Evolutionary conservation across 2,329 filamentous ascomycete genomes (phyloP).

Genomic region (Monilinia polystroma): DNA sequence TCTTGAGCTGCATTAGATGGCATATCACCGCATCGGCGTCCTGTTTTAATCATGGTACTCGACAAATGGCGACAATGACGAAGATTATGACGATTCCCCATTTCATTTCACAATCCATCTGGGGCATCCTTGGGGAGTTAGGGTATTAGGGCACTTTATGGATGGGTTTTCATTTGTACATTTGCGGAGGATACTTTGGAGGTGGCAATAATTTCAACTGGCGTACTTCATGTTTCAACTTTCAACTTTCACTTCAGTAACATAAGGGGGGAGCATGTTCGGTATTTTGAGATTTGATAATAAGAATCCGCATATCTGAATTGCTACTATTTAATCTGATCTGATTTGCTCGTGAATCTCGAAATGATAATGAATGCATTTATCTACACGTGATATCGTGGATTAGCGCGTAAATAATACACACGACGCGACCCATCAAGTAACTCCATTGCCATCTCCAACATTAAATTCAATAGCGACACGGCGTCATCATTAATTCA

Average conservation of each 20-base stretch:
- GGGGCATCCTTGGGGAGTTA: conserved; percentile 36
- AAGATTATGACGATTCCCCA: conserved; percentile 38
- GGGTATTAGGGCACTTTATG: conserved; percentile 7
- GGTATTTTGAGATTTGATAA: conserved; percentile 16
- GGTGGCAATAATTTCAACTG: conserved; percentile 32
- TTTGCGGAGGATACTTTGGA: conserved; percentile 29
- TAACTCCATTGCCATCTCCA: not conserved
- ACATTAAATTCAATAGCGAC: not conserved
- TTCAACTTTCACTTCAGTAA: conserved; percentile 27
- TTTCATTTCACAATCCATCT: conserved; percentile 28
- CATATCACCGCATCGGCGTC: conserved; percentile 22
- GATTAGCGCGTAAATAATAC: conserved; percentile 16
- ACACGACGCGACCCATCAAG: conserved; percentile 17
- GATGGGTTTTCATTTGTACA: conserved; percentile 30
- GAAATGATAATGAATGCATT: not conserved
- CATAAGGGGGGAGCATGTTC: conserved; percentile 20
- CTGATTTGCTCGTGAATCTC: not conserved
- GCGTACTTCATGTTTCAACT: conserved; percentile 34
- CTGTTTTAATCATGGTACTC: conserved; percentile 23
- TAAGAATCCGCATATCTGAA: not conserved
- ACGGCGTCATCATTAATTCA: not conserved
- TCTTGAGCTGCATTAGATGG: conserved; percentile 20
- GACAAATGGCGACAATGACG: conserved; percentile 34
- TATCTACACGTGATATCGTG: conserved; percentile 22
- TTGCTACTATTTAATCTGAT: not conserved